These are phyloP conservation scores for Wickerhamiella domercqiae DNA, from an alignment of 805 yeast genomes.

Conservation along the genomic window DNA sequence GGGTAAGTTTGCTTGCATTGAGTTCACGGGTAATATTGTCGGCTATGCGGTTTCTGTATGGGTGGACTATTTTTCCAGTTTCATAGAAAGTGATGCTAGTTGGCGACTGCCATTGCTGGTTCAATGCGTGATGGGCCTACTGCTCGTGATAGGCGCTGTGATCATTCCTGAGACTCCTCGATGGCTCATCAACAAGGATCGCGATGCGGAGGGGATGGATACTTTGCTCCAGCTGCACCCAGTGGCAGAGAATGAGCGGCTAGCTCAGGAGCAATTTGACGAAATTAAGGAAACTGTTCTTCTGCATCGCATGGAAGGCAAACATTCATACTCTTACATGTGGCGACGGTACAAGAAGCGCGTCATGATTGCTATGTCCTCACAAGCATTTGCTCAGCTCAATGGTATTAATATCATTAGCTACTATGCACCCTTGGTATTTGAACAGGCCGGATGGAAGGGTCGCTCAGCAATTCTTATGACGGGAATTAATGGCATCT, in stretches of 20 bases:
- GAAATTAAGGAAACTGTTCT: conserved; percentile 70
- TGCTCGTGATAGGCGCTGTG: conserved; percentile 58
- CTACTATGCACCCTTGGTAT: conserved; percentile 85
- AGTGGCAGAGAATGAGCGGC: conserved; percentile 39
- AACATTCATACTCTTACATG: conserved; percentile 56
- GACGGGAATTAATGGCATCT: conserved; percentile 66
- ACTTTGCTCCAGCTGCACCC: conserved; percentile 75
- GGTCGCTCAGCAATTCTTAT: conserved; percentile 77
- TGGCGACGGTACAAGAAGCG: conserved; percentile 62
- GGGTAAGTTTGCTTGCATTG: conserved; percentile 73
- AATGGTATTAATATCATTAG: conserved; percentile 88
- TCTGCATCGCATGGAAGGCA: conserved; percentile 67
- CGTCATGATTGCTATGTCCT: conserved; percentile 73
- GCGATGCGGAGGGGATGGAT: conserved; percentile 64
- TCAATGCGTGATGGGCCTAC: conserved; percentile 58
- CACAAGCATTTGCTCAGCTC: conserved; percentile 84
- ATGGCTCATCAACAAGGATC: conserved; percentile 73
- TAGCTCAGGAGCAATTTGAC: conserved; percentile 58
- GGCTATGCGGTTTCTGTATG: conserved; percentile 77
- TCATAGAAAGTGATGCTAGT: conserved; percentile 40
- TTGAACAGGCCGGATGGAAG: conserved; percentile 89
- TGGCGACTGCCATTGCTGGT: conserved; percentile 72
- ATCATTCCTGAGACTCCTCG: conserved; percentile 79
- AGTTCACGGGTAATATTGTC: conserved; percentile 70
- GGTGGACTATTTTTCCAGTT: conserved; percentile 69